A percentile compares a stretch with the other conserved stretches of the same genome.
Evolutionary conservation across 768 basidiomycete species (phyloP).

Genomic region (Mycena vulgaris): DNA sequence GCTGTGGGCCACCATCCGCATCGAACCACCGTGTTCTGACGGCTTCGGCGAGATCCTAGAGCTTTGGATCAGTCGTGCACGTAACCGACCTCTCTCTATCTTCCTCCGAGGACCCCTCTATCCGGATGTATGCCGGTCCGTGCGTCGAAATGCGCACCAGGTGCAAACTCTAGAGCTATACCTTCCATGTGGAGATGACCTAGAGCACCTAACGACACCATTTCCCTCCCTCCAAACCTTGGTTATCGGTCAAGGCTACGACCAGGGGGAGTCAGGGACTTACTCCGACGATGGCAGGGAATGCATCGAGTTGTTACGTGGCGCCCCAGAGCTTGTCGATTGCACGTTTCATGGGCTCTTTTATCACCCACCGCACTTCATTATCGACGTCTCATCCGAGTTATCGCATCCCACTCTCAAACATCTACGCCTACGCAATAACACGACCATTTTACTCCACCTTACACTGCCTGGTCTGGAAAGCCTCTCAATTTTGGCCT

Average conservation of each 20-base stretch:
- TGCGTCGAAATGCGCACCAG: too few species aligned
- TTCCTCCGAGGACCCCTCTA: neutral
- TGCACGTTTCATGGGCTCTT: neutral
- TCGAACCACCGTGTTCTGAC: neutral
- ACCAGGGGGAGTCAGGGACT: too few species aligned
- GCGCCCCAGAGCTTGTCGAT: neutral
- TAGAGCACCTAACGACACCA: too few species aligned
- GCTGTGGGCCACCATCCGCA: neutral
- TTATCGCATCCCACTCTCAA: neutral
- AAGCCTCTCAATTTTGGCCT: neutral
- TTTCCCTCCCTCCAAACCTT: too few species aligned
- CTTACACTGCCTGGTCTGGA: slow-evolving; percentile 9
- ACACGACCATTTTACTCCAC: too few species aligned
- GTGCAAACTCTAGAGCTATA: too few species aligned
- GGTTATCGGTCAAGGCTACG: too few species aligned
- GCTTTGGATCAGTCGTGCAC: neutral
- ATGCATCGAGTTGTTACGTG: neutral
- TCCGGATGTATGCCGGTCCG: too few species aligned
- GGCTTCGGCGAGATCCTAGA: neutral
- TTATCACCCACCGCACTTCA: neutral
- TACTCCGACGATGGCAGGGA: neutral
- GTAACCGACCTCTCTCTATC: neutral
- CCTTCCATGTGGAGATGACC: too few species aligned
- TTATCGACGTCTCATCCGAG: neutral
- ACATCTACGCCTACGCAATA: neutral